A percentile compares a stretch with the other conserved stretches of the same genome.
Conservation (phyloP, 257 asterid genomes). For the Striga asiatica region DNA sequence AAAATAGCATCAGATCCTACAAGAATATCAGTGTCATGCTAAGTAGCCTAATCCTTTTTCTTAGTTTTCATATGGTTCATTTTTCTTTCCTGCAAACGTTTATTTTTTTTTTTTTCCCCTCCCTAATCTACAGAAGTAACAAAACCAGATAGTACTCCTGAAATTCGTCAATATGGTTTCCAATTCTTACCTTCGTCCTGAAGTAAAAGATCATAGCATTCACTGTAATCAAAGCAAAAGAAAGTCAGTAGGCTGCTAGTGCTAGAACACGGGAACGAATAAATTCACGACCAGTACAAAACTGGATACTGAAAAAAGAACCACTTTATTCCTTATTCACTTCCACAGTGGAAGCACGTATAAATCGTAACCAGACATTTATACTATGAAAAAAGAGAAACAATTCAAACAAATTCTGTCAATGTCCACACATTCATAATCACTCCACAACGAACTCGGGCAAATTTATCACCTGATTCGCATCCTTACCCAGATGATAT, state of each 20-base stretch:
- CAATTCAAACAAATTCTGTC: constrained; percentile 20
- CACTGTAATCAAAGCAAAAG: constrained; percentile 16
- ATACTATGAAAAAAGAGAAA: constrained; percentile 26
- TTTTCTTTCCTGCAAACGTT: background rate
- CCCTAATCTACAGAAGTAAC: no score
- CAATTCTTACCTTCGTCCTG: constrained; percentile 15
- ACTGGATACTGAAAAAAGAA: background rate
- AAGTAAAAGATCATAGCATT: constrained; percentile 9
- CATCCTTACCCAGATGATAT: constrained; percentile 3
- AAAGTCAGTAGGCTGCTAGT: constrained; percentile 1
- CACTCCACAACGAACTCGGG: constrained; percentile 24
- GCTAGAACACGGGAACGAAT: background rate
- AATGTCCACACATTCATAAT: constrained; percentile 21
- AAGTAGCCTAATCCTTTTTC: no score
- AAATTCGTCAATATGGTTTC: constrained; percentile 13
- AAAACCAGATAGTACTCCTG: no score
- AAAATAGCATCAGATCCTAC: no score
- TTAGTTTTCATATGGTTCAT: no score
- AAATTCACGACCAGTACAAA: background rate
- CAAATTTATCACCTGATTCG: constrained; percentile 39
- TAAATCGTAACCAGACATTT: constrained; percentile 15
- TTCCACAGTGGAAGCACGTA: constrained; percentile 18
- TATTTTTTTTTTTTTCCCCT: background rate
- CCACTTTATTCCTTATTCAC: constrained; percentile 23
- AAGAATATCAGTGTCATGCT: background rate